phyloP scores from a whole-genome alignment of 768 basidiomycete genomes.

The Collybiopsis confluens region DNA sequence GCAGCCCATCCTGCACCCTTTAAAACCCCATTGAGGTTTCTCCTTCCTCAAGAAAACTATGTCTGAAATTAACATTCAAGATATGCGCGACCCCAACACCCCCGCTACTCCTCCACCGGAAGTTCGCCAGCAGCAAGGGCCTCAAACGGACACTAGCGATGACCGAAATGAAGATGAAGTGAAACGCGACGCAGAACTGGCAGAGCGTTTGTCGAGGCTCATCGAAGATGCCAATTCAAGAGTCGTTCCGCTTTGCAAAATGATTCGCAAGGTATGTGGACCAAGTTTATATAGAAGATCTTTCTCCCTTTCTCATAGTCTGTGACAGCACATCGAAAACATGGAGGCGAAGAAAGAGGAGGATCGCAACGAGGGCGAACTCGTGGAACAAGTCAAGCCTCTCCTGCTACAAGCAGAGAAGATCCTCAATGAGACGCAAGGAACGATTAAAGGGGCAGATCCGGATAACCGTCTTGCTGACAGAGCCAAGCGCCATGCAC shows the following conservation, averaged over 20 bases:
- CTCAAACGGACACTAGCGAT: conserved; percentile 11
- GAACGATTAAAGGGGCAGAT: conserved; percentile 31
- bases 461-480: conserved; percentile 30
- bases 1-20: background rate
- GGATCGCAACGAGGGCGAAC: conserved; percentile 28
- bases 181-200: conserved; percentile 23
- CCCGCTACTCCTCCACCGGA: conserved; percentile 3
- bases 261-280: conserved; percentile 33
- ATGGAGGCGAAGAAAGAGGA: conserved; percentile 30
- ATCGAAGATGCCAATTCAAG: conserved; percentile 31
- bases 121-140: background rate
- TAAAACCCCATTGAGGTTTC: background rate
- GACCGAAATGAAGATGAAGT: conserved; percentile 20
- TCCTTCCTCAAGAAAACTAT: background rate
- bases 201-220: conserved; percentile 28
- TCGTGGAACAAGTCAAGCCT: conserved; percentile 31
- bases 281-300: conserved; percentile 24
- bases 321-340: conserved; percentile 28
- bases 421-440: conserved; percentile 33
- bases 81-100: conserved; percentile 1
- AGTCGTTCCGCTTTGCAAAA: conserved; percentile 25
- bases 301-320: background rate
- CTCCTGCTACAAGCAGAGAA: conserved; percentile 33
- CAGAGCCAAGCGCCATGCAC: conserved; percentile 28
- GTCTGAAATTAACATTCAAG: conserved; percentile 7